Evolutionary conservation across 768 basidiomycete species (phyloP).

Genomic region (Sistotremastrum suecicum): DNA sequence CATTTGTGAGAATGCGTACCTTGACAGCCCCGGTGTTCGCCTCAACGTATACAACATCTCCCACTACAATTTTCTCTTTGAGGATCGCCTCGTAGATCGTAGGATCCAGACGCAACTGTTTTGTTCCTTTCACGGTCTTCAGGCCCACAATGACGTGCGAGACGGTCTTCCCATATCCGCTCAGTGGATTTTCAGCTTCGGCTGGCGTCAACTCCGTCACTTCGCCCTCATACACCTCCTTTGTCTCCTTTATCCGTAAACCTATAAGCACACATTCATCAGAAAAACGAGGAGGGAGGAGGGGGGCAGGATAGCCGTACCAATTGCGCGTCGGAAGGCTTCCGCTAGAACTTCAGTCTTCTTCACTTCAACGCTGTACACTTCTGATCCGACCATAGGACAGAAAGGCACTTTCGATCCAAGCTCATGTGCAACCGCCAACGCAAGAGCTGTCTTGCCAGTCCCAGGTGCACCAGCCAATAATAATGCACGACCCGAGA

Average conservation of each 20-base stretch:
- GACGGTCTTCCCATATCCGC: slow-evolving; percentile 96
- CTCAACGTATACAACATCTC: slow-evolving; percentile 95
- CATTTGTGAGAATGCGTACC: slow-evolving; percentile 26
- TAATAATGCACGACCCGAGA: slow-evolving; percentile 84
- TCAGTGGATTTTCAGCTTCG: slow-evolving; percentile 93
- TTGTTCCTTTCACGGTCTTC: slow-evolving; percentile 82
- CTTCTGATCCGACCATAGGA: slow-evolving; percentile 96
- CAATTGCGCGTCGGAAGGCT: slow-evolving; percentile 88
- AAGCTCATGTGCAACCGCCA: slow-evolving; percentile 92
- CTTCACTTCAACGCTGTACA: slow-evolving; percentile 94
- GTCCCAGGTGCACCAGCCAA: slow-evolving; percentile 95
- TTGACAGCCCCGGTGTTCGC: slow-evolving; percentile 90
- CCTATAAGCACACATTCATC: slow-evolving; percentile 30
- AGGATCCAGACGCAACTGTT: slow-evolving; percentile 88
- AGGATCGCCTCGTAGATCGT: slow-evolving; percentile 94
- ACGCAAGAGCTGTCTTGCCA: slow-evolving; percentile 91
- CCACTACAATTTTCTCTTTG: slow-evolving; percentile 93
- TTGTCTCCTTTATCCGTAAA: slow-evolving; percentile 95
- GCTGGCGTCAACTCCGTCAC: slow-evolving; percentile 94
- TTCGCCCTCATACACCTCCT: slow-evolving; percentile 97
- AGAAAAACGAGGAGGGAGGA: neutral
- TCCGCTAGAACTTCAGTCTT: slow-evolving; percentile 98
- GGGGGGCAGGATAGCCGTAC: slow-evolving; percentile 31
- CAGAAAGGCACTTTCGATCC: slow-evolving; percentile 95
- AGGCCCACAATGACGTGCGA: slow-evolving; percentile 95